Evolutionary conservation across 495 filamentous ascomycete genomes (phyloP), one percentile per base, ranked within the genome.

Genomic region (Xylaria palmicola): DNA sequence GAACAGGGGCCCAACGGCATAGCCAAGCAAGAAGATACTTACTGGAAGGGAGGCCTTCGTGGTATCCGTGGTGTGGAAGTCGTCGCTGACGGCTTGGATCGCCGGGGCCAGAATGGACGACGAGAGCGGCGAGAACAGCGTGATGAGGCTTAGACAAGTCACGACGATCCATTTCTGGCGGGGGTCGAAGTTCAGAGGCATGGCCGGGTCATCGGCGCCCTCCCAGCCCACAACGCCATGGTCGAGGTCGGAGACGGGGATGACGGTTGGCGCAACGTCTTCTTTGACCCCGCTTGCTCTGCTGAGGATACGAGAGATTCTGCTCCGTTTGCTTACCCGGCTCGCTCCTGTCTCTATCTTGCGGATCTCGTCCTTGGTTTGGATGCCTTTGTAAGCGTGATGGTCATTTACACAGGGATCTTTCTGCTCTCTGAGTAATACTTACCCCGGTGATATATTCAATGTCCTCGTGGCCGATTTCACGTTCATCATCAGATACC

Each of bases 111-210:
- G 79, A 70, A 89, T 88, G 1, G 86, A 86, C 1, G 86, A 87
- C 0, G 85, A 85, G 36, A 89, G 77, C 1, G 84, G 83, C 10
- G 81, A 86, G 64, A 88, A 75, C 56, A 89, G 79, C 7, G 85
- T 87, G 59, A 85, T 84, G 39, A 75, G 70, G 22, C 59, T 59
- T 12, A 71, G 62, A 7, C 61, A 53, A 61, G 85, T 80, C 0
- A 92, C 87, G 48, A 90, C 80, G 0, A 85, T 59, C 86, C 88
- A 92, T 74, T 95, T 95, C 51, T 80, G 77, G 39, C 72, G 62
- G 0, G 65, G 59, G 0, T 82, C 68, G 64, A 87, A 90, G 71
- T 93, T 92, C 67, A 86, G 79, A 4, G 90, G 90, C 74, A 91
- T 89, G 43, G 83, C 74, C 0, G 87, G 87, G 63, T 93, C 90